Conservation (phyloP, 2,329 filamentous ascomycete species). For the Monosporascus sp. region DNA sequence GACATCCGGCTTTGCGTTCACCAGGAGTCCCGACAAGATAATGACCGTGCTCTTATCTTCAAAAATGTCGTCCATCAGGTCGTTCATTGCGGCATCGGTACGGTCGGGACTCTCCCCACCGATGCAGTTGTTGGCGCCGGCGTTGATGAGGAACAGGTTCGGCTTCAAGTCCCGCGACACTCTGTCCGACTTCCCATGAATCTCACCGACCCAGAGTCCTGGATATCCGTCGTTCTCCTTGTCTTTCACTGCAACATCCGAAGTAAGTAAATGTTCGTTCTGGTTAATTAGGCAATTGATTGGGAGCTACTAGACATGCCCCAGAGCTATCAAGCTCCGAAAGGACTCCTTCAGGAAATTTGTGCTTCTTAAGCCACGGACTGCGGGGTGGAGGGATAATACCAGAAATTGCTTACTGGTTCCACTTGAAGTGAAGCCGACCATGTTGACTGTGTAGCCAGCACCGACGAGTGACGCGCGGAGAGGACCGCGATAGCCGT, state of each 20-base stretch:
- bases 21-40: background rate
- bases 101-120: background rate
- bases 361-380: too few species aligned
- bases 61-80: background rate
- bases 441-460: conserved; percentile 11
- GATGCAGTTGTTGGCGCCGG: background rate
- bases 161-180: background rate
- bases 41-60: background rate
- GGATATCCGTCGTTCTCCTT: background rate
- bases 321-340: too few species aligned
- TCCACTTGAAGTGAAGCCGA: background rate
- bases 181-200: background rate
- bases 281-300: too few species aligned
- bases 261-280: too few species aligned
- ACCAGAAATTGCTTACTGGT: background rate
- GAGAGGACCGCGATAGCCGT: conserved; percentile 20
- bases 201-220: background rate
- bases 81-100: background rate
- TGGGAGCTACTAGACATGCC: too few species aligned
- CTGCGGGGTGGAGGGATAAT: too few species aligned
- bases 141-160: background rate
- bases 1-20: background rate
- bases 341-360: too few species aligned
- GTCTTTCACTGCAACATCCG: background rate
- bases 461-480: conserved; percentile 9